Evolutionary conservation across 495 filamentous ascomycete genomes (phyloP).

Genomic region (Aspergillus carlsbadensis): DNA sequence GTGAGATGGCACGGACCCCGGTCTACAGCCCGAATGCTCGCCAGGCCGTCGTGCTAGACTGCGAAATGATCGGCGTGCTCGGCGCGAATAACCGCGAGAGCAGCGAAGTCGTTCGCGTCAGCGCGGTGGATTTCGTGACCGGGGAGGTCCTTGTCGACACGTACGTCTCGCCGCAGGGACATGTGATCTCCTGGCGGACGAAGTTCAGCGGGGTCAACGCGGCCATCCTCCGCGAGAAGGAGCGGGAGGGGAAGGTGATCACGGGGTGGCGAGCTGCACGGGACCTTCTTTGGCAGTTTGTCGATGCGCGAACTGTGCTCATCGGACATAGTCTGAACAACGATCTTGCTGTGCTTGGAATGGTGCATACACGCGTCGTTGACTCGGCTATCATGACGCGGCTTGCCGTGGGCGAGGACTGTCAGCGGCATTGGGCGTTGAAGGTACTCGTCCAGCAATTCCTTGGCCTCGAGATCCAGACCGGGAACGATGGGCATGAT

Average conservation of each 20-base stretch:
- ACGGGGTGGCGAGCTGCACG: slow-evolving; percentile 36
- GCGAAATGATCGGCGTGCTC: slow-evolving; percentile 25
- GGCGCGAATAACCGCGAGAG: background rate
- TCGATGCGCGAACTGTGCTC: slow-evolving; percentile 40
- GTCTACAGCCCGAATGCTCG: background rate
- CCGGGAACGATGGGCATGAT: slow-evolving; percentile 27
- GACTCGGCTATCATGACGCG: slow-evolving; percentile 28
- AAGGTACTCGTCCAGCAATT: slow-evolving; percentile 27
- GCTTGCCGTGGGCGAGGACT: slow-evolving; percentile 13
- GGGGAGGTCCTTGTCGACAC: slow-evolving; percentile 38
- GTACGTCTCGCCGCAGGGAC: slow-evolving; percentile 28
- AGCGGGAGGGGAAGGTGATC: slow-evolving; percentile 26
- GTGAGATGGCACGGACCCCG: background rate
- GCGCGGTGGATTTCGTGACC: slow-evolving; percentile 38
- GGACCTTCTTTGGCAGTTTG: slow-evolving; percentile 31
- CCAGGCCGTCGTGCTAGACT: slow-evolving; percentile 23
- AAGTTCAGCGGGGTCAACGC: slow-evolving; percentile 33
- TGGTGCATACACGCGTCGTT: slow-evolving; percentile 37
- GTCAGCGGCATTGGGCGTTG: slow-evolving; percentile 16
- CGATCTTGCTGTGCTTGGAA: slow-evolving; percentile 39
- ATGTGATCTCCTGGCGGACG: slow-evolving; percentile 36
- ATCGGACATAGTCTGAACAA: slow-evolving; percentile 42
- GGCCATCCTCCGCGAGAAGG: slow-evolving; percentile 22
- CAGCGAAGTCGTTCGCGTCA: slow-evolving; percentile 20
- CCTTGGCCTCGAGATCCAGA: slow-evolving; percentile 27